Evolutionary conservation across 768 basidiomycete genomes (phyloP).

Genomic region (button mushroom (Agaricus bisporus)): DNA sequence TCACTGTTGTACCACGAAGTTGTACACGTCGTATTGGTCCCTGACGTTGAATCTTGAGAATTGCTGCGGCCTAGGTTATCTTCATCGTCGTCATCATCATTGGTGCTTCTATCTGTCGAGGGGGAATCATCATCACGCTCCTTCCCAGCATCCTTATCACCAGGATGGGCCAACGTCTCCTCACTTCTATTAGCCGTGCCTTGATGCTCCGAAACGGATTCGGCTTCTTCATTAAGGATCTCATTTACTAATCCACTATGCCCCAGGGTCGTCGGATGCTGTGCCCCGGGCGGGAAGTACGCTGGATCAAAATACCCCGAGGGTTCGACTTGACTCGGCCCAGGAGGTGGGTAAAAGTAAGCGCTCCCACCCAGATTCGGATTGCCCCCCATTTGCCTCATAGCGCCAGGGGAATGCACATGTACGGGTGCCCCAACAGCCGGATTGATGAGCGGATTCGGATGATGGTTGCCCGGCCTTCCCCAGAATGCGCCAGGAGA

Average conservation of each 20-base stretch:
- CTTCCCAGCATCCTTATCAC: background rate
- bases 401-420: slow-evolving; percentile 16
- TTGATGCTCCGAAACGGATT: background rate
- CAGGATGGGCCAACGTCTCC: background rate
- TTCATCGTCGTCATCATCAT: background rate
- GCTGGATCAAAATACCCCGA: slow-evolving; percentile 39
- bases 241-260: slow-evolving; percentile 26
- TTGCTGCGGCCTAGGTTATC: slow-evolving; percentile 4
- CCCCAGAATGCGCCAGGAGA: slow-evolving; percentile 75
- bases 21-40: slow-evolving; percentile 6
- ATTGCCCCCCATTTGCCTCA: background rate
- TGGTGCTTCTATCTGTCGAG: background rate
- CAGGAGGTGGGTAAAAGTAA: slow-evolving; percentile 23
- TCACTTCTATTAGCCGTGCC: background rate
- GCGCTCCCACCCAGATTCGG: slow-evolving; percentile 4
- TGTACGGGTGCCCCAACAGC: slow-evolving; percentile 42
- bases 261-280: slow-evolving; percentile 8
- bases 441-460: slow-evolving; percentile 37
- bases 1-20: slow-evolving; percentile 9
- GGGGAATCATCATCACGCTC: background rate
- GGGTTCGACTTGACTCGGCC: slow-evolving; percentile 24
- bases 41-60: slow-evolving; percentile 10
- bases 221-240: slow-evolving; percentile 24
- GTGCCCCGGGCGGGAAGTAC: slow-evolving; percentile 29
- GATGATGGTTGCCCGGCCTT: slow-evolving; percentile 35